Evolutionary conservation across 1,284 basidiomycete species (phyloP), one percentile per base, ranked within the genome.

Genomic region (Boletellus dicymbophilus): DNA sequence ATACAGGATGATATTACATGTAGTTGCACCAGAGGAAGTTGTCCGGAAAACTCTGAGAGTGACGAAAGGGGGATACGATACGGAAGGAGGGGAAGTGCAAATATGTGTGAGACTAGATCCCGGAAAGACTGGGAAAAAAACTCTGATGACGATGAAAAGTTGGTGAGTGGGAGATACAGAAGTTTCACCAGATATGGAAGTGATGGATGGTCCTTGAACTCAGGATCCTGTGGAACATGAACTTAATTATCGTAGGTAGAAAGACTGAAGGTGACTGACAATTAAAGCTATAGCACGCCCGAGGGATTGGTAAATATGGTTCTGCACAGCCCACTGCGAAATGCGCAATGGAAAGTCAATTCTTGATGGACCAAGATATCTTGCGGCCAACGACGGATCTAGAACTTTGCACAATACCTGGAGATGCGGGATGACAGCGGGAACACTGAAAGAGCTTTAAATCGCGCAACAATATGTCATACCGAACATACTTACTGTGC

Each of bases 11-110:
- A 55, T 34, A 77, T 40, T 18, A 63, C 49, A 44, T 72, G 56
- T 15, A 78, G 48, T 18, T 70, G 62, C 1, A 66, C 51, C n/a
- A 80, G 63, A 9, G 81, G 79, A 31, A 84, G 67, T 12, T 72
- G 70, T 31, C 70, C 62, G 22, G 77, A 72, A 33, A 84, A 62
- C 21, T 67, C 59, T 42, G 69, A 66, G 43, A 89, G 73, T 23
- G 77, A 69, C 9, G 68, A 53, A 10, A 88, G 64, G 12, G 86
- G 80, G 22, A 91, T 70, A 9, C 85, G 81, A 62, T 89, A 85
- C 2, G 82, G 87, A 2, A 90, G 75, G 0, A 85, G 68, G 1
- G 82, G 82, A 39, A 90, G 76, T 7, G 81, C 76, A 46, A 89
- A 70, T 47, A 91, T 79, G 49, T 73, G 64, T 5, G 67, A 60